A percentile compares a stretch with the other conserved stretches of the same genome.
Conservation (phyloP, 2,329 filamentous ascomycete species). For the Calonectria montana region DNA sequence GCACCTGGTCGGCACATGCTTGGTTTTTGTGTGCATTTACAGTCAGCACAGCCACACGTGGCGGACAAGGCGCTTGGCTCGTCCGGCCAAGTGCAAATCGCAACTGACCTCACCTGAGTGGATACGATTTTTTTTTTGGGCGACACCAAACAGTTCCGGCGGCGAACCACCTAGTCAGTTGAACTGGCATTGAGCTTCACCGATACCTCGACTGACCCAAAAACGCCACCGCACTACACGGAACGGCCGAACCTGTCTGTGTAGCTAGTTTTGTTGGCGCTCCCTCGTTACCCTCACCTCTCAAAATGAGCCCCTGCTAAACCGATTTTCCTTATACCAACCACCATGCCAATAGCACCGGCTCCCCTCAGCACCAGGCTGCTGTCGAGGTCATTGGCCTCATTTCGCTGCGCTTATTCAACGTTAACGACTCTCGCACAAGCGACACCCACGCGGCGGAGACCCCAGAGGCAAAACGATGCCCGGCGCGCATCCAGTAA, state of each 20-base stretch:
- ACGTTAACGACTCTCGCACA: constrained; percentile 2
- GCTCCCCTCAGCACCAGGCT: constrained; percentile 27
- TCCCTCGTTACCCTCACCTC: not conserved
- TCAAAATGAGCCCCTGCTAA: constrained; percentile 31
- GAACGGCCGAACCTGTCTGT: not conserved
- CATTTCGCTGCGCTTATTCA: constrained; percentile 27
- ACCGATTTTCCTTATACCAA: constrained; percentile 13
- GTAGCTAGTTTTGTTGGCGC: not conserved
- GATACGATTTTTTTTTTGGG: constrained; percentile 5
- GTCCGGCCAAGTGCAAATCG: not conserved
- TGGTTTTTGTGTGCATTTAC: not conserved
- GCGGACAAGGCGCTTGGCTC: not conserved
- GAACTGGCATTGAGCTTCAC: not conserved
- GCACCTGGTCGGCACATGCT: not conserved
- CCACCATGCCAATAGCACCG: constrained; percentile 42
- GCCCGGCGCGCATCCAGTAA: constrained; percentile 4
- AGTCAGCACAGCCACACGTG: constrained; percentile 21
- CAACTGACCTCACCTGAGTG: constrained; percentile 4
- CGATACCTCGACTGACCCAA: not conserved
- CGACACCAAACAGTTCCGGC: not conserved
- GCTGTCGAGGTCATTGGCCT: constrained; percentile 20
- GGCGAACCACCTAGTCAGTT: not conserved
- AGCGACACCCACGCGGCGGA: constrained; percentile 23
- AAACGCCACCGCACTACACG: not conserved
- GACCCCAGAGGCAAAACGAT: constrained; percentile 24